Base-by-base conservation (phyloP, 306 rosid genomes). In the Macrotyloma uniflorum region DNA sequence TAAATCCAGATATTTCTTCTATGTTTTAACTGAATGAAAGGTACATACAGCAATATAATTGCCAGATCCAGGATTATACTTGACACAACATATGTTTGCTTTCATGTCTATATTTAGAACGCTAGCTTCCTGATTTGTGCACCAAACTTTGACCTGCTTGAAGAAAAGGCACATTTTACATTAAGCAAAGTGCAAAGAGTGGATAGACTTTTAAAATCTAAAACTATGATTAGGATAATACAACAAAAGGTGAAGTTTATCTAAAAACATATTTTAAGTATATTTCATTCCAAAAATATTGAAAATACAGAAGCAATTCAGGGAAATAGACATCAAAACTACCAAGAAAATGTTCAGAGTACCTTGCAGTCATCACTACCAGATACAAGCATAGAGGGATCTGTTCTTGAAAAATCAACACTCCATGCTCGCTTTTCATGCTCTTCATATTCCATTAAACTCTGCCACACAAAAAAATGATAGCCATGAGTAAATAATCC, bases 291-390 rank as follows among this genome's bases (percentile, higher is more conserved):
- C 38, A 79, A 40, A 61, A 49, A 19, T 14, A 36, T 70, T 14
- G 40, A 11, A 62, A 68, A 74, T 67, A 50, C 74, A 15, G 26
- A 76, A 30, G 42, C 64, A 72, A n/a, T 67, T 23, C 23, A 46
- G 53, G 43, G 35, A 79, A 45, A 67, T 53, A 71, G 38, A 32
- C 67, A 47, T 45, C 54, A 72, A 73, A 71, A 75, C 64, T 82
- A 43, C 38, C 19, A 55, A 67, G 43, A 11, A 42, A 66, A 65
- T 77, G 59, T 55, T 74, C 14, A 26, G 30, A 68, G 55, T 85
- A 95, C 99, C 97, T 95, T 95, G 83, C 97, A 95, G 85, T 95
- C 99, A 86, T 95, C 99, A 61, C 99, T 95, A 68, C 99, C 98
- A 55, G 98, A 95, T 67, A 95, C 94, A 61, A 95, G 97, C 99